Conservation (phyloP, 495 filamentous ascomycete species). For the Penicillium steckii region DNA sequence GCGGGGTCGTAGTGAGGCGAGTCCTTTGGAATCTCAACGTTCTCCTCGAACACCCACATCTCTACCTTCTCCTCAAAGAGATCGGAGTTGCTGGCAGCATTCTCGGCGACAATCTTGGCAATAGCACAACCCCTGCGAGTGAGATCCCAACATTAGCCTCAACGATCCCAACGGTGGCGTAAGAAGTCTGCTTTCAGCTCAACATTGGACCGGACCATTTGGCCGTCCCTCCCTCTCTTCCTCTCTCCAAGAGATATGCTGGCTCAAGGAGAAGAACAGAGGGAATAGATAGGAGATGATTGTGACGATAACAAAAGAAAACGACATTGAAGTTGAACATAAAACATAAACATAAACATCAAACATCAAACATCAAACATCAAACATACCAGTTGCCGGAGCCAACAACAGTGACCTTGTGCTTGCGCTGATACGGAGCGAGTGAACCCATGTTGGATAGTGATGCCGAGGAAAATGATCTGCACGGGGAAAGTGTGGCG, state of each 20-base stretch:
- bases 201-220: too few relatives aligned
- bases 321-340: too few relatives aligned
- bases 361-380: background rate
- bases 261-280: too few relatives aligned
- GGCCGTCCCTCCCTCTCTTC: too few relatives aligned
- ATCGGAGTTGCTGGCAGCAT: slow-evolving; percentile 69
- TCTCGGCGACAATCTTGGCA: slow-evolving; percentile 95
- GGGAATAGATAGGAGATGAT: too few relatives aligned
- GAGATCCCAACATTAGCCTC: slow-evolving; percentile 7
- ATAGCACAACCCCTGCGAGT: slow-evolving; percentile 82
- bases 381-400: slow-evolving; percentile 92
- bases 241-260: too few relatives aligned
- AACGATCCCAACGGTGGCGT: background rate
- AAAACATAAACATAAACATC: background rate
- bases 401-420: slow-evolving; percentile 92
- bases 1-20: slow-evolving; percentile 59
- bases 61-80: slow-evolving; percentile 86
- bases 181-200: too few relatives aligned
- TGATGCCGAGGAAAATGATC: slow-evolving; percentile 24
- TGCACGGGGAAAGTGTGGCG: slow-evolving; percentile 11
- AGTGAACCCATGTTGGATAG: slow-evolving; percentile 42
- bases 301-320: too few relatives aligned
- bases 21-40: slow-evolving; percentile 66
- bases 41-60: slow-evolving; percentile 97
- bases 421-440: slow-evolving; percentile 59